Evolutionary conservation across 2,329 filamentous ascomycete genomes (phyloP).

Genomic region (Hypoxylon sp.): DNA sequence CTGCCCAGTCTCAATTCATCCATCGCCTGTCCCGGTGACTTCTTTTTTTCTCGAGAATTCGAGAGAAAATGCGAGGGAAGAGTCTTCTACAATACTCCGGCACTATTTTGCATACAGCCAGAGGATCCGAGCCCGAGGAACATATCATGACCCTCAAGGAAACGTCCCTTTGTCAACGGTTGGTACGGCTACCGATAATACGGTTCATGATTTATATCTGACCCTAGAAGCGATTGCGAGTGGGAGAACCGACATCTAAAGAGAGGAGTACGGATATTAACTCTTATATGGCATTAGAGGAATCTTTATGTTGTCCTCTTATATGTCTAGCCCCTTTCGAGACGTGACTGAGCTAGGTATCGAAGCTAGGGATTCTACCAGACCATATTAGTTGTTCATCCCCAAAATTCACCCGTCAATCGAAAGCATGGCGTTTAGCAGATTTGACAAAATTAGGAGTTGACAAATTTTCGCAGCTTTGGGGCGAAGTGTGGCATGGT

Average conservation of each 20-base stretch:
- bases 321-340: slow-evolving; percentile 13
- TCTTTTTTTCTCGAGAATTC: neutral
- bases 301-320: slow-evolving; percentile 7
- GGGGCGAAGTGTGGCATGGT: slow-evolving; percentile 17
- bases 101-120: neutral
- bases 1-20: slow-evolving; percentile 26
- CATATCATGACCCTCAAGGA: slow-evolving; percentile 7
- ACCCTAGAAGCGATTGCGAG: slow-evolving; percentile 1
- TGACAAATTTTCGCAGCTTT: slow-evolving; percentile 20
- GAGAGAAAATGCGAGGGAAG: neutral
- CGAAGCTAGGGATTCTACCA: slow-evolving; percentile 3
- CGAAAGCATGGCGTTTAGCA: neutral
- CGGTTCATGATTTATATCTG: neutral
- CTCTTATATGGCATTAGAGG: slow-evolving; percentile 5
- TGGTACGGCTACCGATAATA: neutral
- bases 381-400: slow-evolving; percentile 2
- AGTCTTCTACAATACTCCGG: neutral
- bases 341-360: neutral
- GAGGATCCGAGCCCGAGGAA: slow-evolving; percentile 12
- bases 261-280: slow-evolving; percentile 8
- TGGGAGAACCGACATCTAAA: neutral
- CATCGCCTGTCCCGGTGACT: slow-evolving; percentile 10
- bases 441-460: slow-evolving; percentile 17
- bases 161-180: neutral
- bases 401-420: slow-evolving; percentile 5